Evolutionary conservation across 2,329 filamentous ascomycete genomes (phyloP).

Genomic region (Cladobotryum protrusum): DNA sequence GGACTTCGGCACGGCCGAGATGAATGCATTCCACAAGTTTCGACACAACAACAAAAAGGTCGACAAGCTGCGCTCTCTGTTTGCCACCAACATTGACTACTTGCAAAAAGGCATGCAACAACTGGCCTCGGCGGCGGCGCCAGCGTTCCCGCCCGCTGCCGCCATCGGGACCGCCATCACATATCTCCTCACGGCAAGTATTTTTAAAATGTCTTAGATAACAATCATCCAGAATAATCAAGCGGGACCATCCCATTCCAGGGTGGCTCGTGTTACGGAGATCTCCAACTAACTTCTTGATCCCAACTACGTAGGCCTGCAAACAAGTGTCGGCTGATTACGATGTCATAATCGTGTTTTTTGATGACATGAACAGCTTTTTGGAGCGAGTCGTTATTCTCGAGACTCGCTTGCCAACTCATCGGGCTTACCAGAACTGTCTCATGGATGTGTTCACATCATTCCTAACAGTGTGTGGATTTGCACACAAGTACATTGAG

Average conservation of each 20-base stretch:
- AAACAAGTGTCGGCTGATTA: constrained; percentile 30
- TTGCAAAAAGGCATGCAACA: constrained; percentile 24
- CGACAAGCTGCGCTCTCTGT: constrained; percentile 24
- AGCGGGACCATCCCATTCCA: too few relatives aligned
- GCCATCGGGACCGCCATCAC: constrained; percentile 30
- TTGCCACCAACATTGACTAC: constrained; percentile 23
- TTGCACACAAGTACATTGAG: constrained; percentile 29
- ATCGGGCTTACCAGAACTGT: constrained; percentile 26
- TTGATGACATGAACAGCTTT: constrained; percentile 32
- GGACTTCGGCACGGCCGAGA: constrained; percentile 21
- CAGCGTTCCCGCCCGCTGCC: constrained; percentile 26
- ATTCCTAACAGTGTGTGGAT: constrained; percentile 26
- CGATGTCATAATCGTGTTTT: constrained; percentile 33
- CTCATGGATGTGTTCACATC: constrained; percentile 32
- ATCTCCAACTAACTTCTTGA: background rate
- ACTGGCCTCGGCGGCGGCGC: constrained; percentile 23
- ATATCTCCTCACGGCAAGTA: constrained; percentile 23
- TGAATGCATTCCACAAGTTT: constrained; percentile 27
- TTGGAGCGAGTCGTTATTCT: constrained; percentile 28
- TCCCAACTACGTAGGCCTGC: constrained; percentile 15
- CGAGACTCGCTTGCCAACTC: constrained; percentile 24
- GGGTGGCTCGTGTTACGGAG: background rate
- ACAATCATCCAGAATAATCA: too few relatives aligned
- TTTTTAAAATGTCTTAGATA: background rate
- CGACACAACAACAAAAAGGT: constrained; percentile 29